phyloP scores from a whole-genome alignment of 139 green algal species.

The Chlorella sp. region DNA sequence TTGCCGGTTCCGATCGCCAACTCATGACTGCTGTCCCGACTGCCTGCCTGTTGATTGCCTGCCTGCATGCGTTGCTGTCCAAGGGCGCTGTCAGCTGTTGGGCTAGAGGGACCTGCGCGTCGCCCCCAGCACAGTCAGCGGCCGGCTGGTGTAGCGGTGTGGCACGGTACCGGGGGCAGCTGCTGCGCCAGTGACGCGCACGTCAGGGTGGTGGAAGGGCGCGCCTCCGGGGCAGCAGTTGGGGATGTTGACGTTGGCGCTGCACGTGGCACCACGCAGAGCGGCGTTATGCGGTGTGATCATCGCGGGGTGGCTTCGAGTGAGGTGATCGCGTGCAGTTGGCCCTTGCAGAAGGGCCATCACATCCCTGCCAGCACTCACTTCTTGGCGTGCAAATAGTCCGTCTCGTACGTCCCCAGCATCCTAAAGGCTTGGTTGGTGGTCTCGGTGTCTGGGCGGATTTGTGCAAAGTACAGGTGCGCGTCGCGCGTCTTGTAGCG shows the following conservation, averaged over 20 bases:
- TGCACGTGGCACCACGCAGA: background rate
- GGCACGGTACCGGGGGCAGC: background rate
- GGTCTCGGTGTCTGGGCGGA: conserved; percentile 14
- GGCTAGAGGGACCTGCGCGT: background rate
- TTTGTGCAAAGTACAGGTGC: background rate
- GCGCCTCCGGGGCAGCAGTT: conserved; percentile 4
- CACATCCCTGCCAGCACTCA: background rate
- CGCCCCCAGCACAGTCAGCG: background rate
- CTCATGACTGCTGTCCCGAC: no score
- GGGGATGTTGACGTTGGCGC: background rate
- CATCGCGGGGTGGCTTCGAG: background rate
- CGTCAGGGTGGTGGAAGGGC: background rate
- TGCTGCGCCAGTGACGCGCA: background rate
- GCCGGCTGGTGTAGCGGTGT: background rate
- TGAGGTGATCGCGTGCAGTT: background rate
- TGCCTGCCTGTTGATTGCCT: no score
- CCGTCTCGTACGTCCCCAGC: conserved; percentile 22
- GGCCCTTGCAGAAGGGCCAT: background rate
- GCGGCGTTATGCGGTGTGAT: background rate
- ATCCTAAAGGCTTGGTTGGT: conserved; percentile 33
- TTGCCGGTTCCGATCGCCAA: no score
- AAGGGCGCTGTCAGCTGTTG: background rate
- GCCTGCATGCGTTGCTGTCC: no score
- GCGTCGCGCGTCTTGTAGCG: background rate
- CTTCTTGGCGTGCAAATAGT: conserved; percentile 8